Evolutionary conservation across 176 grass and related monocot species (phyloP).

Genomic region (Phoenix roebelenii): DNA sequence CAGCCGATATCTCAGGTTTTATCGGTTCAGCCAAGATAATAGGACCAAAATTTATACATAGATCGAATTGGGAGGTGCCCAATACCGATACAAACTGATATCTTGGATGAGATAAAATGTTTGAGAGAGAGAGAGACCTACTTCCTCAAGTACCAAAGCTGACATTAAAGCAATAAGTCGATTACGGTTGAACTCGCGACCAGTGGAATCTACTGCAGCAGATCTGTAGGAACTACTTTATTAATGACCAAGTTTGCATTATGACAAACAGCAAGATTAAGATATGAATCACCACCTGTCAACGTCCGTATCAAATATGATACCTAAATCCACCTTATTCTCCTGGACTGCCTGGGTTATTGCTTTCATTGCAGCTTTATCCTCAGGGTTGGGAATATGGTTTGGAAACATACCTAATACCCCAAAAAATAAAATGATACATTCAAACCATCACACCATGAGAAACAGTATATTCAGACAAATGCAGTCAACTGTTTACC

Average conservation of each 20-base stretch:
- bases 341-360: constrained; percentile 82
- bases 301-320: constrained; percentile 99
- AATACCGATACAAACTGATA: too few species aligned
- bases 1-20: too few species aligned
- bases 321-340: constrained; percentile 88
- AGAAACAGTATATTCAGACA: neutral
- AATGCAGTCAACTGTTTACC: constrained; percentile 40
- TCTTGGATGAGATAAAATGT: too few species aligned
- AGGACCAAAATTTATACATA: too few species aligned
- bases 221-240: constrained; percentile 48
- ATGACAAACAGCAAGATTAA: neutral
- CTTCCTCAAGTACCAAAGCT: constrained; percentile 92
- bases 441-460: too few species aligned
- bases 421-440: neutral
- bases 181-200: constrained; percentile 73
- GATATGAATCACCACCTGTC: constrained; percentile 49
- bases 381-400: constrained; percentile 95
- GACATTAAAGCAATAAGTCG: constrained; percentile 85
- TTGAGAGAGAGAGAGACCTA: constrained; percentile 25
- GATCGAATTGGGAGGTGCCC: too few species aligned
- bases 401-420: constrained; percentile 84
- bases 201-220: constrained; percentile 83
- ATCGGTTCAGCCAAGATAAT: too few species aligned
- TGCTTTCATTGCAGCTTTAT: constrained; percentile 83
- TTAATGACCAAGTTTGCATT: neutral